Conservation (phyloP, 306 rosid genomes). For the Hippophae tibetana region DNA sequence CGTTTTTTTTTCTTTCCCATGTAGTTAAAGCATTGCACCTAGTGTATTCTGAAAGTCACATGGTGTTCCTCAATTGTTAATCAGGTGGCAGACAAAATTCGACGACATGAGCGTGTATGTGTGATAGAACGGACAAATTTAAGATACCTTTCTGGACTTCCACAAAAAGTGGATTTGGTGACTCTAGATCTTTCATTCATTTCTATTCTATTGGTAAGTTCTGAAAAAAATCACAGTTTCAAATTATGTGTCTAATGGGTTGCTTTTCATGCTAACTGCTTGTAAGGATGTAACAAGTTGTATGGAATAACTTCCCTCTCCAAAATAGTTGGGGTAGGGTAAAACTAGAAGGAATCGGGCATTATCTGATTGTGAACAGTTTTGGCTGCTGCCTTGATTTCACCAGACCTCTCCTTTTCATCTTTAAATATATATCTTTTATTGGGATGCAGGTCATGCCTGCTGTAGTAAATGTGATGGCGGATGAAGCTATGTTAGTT, state of each 20-base stretch:
- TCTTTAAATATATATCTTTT: background rate
- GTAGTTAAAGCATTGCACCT: background rate
- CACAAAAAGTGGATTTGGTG: constrained; percentile 82
- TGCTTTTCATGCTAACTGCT: background rate
- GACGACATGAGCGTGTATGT: constrained; percentile 65
- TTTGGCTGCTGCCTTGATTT: background rate
- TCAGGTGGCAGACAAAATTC: constrained; percentile 85
- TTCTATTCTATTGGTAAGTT: constrained; percentile 79
- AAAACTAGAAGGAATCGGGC: too few relatives aligned
- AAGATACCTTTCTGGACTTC: constrained; percentile 75
- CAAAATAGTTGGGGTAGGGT: background rate
- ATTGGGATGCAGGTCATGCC: constrained; percentile 74
- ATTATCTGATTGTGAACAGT: background rate
- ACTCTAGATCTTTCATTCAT: constrained; percentile 93
- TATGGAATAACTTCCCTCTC: background rate
- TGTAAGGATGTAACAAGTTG: background rate
- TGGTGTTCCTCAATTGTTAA: background rate
- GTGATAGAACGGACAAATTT: constrained; percentile 83
- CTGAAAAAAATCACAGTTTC: constrained; percentile 11
- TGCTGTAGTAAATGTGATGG: constrained; percentile 72
- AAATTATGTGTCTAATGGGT: constrained; percentile 1
- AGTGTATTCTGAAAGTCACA: background rate
- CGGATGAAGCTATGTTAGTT: constrained; percentile 66
- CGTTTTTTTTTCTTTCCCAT: background rate
- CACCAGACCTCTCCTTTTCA: background rate